A percentile compares a stretch with the other conserved stretches of the same genome.
These are phyloP conservation scores for Quercus aquifolioides DNA, from an alignment of 306 rosid genomes.

Conservation along the genomic window DNA sequence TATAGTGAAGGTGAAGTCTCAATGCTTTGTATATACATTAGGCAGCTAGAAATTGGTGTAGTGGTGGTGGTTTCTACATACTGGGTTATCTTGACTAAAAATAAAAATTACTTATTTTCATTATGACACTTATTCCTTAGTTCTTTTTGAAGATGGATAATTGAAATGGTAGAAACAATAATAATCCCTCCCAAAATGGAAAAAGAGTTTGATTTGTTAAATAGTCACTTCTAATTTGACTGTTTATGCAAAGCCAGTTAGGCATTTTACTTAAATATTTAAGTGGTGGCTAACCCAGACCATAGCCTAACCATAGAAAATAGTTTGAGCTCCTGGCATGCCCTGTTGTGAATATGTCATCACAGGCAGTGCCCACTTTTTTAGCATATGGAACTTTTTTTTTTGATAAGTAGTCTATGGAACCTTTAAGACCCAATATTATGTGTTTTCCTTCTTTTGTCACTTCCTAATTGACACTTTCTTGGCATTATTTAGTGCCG, in stretches of 20 bases:
- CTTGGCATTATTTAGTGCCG: slow-evolving; percentile 53
- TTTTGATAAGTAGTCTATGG: no score
- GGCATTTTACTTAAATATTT: background rate
- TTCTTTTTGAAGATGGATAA: background rate
- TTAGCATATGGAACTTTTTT: no score
- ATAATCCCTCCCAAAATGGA: background rate
- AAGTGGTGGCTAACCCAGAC: background rate
- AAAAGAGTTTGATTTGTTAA: background rate
- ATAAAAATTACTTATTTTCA: background rate
- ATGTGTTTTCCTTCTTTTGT: background rate
- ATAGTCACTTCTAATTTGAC: background rate
- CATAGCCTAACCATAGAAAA: background rate
- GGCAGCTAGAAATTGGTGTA: background rate
- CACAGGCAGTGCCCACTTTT: background rate
- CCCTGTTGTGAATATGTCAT: background rate
- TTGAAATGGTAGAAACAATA: background rate
- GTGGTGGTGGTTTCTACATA: background rate
- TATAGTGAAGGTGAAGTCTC: background rate
- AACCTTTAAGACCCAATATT: background rate
- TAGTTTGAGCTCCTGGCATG: background rate
- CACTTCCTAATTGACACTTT: slow-evolving; percentile 5
- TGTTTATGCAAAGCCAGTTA: background rate
- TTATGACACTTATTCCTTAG: background rate
- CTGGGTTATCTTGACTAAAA: background rate
- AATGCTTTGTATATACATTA: background rate